A percentile compares a stretch with the other conserved stretches of the same genome.
Evolutionary conservation across 73 alveolate species (phyloP).

Genomic region (Paramecium pentaurelia): DNA sequence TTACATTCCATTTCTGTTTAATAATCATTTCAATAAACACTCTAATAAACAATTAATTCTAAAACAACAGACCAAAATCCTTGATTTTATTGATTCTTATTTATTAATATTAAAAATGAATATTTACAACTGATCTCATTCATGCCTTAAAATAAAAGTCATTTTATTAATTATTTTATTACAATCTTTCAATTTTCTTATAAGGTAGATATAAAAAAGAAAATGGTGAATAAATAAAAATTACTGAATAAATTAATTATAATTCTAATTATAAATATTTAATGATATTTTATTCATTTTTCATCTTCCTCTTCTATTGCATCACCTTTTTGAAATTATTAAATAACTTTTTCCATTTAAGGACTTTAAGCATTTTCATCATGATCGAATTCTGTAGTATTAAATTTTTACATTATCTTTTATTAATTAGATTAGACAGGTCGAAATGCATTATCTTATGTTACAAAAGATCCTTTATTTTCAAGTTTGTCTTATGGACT

Average conservation of each 20-base stretch:
- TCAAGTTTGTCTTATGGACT: background rate
- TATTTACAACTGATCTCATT: background rate
- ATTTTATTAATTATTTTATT: background rate
- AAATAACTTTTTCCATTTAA: background rate
- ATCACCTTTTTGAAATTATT: background rate
- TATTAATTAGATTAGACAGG: background rate
- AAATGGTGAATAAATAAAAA: background rate
- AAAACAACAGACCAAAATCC: background rate
- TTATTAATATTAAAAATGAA: background rate
- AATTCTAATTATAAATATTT: background rate
- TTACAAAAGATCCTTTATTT: background rate
- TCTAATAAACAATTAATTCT: background rate
- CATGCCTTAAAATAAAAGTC: background rate
- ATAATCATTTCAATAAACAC: background rate
- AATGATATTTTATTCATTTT: background rate
- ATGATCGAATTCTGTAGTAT: constrained; percentile 27
- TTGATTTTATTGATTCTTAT: background rate
- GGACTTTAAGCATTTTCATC: background rate
- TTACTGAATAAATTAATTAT: background rate
- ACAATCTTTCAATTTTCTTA: background rate
- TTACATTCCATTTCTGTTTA: background rate
- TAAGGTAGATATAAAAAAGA: background rate
- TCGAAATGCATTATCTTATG: constrained; percentile 24
- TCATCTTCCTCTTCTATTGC: background rate
- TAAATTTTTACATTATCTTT: constrained; percentile 1